Conservation (phyloP, 1,284 basidiomycete genomes). For the Microbotryum intermedium region DNA sequence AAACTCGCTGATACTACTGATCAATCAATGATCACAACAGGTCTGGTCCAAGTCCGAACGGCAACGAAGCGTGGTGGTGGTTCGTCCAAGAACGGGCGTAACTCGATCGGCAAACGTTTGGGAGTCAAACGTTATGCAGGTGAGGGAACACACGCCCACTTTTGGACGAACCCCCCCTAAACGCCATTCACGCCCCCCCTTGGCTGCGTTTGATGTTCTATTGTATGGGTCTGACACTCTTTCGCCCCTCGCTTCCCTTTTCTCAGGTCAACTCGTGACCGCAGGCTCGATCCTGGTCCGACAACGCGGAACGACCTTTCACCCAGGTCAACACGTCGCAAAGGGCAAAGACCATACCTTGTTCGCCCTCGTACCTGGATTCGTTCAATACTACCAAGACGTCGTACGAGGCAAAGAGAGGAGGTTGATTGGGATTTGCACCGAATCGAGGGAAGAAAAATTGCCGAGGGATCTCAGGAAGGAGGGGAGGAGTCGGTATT, state of each 20-base stretch:
- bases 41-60: constrained; percentile 64
- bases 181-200: not conserved
- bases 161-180: not conserved
- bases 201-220: no score
- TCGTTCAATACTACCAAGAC: constrained; percentile 70
- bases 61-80: constrained; percentile 92
- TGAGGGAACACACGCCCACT: constrained; percentile 39
- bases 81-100: constrained; percentile 79
- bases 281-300: constrained; percentile 90
- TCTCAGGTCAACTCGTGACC: constrained; percentile 69
- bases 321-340: constrained; percentile 82
- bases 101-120: constrained; percentile 78
- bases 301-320: constrained; percentile 80
- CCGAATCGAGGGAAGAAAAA: constrained; percentile 54
- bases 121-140: constrained; percentile 92
- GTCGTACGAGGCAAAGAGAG: constrained; percentile 20
- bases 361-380: constrained; percentile 77
- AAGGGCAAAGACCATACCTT: constrained; percentile 88
- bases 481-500: constrained; percentile 65
- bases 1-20: no score
- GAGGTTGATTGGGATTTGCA: constrained; percentile 67
- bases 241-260: not conserved
- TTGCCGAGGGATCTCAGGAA: constrained; percentile 67
- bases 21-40: constrained; percentile 3
- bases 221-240: not conserved